Evolutionary conservation across 2,329 filamentous ascomycete genomes (phyloP), one percentile per base, ranked within the genome.

Genomic region (Pleomassaria siparia): DNA sequence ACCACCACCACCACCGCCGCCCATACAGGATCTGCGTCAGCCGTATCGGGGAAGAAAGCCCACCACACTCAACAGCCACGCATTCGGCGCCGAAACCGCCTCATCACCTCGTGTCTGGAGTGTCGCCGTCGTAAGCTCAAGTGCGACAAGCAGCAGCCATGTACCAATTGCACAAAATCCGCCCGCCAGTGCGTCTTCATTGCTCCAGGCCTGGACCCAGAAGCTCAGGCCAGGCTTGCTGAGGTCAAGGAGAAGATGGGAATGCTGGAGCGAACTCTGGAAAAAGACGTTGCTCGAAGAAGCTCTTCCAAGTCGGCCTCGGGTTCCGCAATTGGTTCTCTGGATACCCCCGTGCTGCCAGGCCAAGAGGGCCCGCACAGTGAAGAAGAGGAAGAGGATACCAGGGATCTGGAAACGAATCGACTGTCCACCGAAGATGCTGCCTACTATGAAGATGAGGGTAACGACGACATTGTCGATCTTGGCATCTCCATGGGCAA

Each of bases 191-290:
- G 79, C 56, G 67, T 87, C 29, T 89, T 87, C 62, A 76, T 89
- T 28, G 81, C 83, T 2, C 80, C 83, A 0, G 80, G 83, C 18
- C 74, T 88, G n/a, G 87, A 90, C 66, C 79, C 86, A 50, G 82
- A 81, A 7, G 83, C 83, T 44, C 85, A 88, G 67, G 77, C 85
- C 57, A 85, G 84, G 58, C 76, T 91, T 44, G 86, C 85, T 3
- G 85, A 89, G 61, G 85, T 91, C 66, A 91, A 91, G 71, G 87
- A 91, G 67, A 86, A 86, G 69, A 87, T 90, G 69, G 86, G 86
- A 21, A 82, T 81, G 8, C 72, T 90, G 15, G 87, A 90, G 70
- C 77, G 83, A 44, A 81, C 84, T 46, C 75, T 90, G 5, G 87
- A 89, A 67, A 75, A 83, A 35, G 85, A 88, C 64, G 80, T 87